Evolutionary conservation across 768 basidiomycete genomes (phyloP).

Genomic region (Jaapia argillacea): DNA sequence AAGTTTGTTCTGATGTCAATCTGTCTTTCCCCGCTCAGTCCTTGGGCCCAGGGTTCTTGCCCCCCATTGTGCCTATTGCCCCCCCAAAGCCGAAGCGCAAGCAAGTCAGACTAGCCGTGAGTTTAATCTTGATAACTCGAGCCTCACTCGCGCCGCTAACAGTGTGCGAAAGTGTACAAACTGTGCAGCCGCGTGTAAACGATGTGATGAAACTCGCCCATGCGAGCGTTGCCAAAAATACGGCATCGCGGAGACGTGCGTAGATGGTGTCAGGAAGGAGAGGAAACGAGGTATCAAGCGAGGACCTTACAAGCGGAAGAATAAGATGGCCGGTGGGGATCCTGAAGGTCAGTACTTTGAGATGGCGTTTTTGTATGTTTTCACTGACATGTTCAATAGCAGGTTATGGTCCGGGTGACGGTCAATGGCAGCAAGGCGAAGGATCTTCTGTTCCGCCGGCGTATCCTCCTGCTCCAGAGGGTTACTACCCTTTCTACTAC

Average conservation of each 20-base stretch:
- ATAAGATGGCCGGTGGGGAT: constrained; percentile 19
- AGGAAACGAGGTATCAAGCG: constrained; percentile 52
- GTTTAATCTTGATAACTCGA: constrained; percentile 13
- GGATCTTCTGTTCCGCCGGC: constrained; percentile 14
- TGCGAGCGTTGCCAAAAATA: constrained; percentile 59
- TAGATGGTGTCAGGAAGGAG: constrained; percentile 55
- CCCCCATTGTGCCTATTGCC: constrained; percentile 15
- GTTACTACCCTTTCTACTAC: constrained; percentile 34
- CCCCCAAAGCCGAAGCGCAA: constrained; percentile 33
- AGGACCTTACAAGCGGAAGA: constrained; percentile 48
- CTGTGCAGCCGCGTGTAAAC: constrained; percentile 46
- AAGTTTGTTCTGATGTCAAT: not conserved
- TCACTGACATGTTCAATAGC: constrained; percentile 8
- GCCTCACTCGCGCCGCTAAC: constrained; percentile 1
- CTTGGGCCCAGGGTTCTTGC: constrained; percentile 6
- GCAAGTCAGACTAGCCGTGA: constrained; percentile 51
- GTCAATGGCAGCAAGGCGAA: constrained; percentile 9
- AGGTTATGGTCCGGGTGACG: constrained; percentile 10
- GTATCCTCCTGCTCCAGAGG: constrained; percentile 25
- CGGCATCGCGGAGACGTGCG: constrained; percentile 43
- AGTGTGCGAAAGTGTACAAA: constrained; percentile 36
- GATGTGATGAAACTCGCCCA: constrained; percentile 48
- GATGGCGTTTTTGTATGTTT: not conserved
- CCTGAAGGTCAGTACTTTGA: constrained; percentile 14
- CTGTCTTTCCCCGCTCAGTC: not conserved